Evolutionary conservation across 2,329 filamentous ascomycete species (phyloP).

Genomic region (Colletotrichum gigasporum): DNA sequence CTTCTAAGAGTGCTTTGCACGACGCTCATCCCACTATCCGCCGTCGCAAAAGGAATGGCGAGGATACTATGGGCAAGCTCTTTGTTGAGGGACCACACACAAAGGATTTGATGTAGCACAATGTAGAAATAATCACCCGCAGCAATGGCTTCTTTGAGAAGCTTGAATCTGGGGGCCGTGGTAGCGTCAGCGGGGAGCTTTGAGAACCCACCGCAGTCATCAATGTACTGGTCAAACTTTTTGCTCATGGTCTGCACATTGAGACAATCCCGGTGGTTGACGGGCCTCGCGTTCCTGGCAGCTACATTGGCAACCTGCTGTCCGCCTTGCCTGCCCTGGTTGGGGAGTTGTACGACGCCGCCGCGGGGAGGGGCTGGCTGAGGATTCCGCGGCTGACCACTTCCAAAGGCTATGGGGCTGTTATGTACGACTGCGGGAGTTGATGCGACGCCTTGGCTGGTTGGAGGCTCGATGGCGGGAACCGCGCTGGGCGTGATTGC

Average conservation of each 20-base stretch:
- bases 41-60: not conserved
- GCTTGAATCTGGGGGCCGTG: constrained; percentile 53
- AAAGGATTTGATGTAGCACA: constrained; percentile 72
- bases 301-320: not conserved
- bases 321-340: not conserved
- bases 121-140: constrained; percentile 70
- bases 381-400: not conserved
- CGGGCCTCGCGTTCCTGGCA: too few relatives aligned
- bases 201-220: not conserved
- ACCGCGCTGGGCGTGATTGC: not conserved
- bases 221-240: not conserved
- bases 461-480: not conserved
- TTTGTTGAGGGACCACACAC: constrained; percentile 57
- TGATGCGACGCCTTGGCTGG: not conserved
- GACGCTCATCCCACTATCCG: constrained; percentile 46
- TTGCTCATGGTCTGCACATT: too few relatives aligned
- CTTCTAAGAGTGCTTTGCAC: constrained; percentile 48
- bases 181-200: constrained; percentile 13
- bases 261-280: too few relatives aligned
- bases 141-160: constrained; percentile 66
- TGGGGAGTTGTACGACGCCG: not conserved
- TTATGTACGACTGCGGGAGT: not conserved
- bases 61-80: constrained; percentile 43
- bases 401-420: not conserved
- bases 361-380: not conserved